Base-by-base conservation (phyloP, 2,329 filamentous ascomycete species). In the Aspergillus spinulosporus region DNA sequence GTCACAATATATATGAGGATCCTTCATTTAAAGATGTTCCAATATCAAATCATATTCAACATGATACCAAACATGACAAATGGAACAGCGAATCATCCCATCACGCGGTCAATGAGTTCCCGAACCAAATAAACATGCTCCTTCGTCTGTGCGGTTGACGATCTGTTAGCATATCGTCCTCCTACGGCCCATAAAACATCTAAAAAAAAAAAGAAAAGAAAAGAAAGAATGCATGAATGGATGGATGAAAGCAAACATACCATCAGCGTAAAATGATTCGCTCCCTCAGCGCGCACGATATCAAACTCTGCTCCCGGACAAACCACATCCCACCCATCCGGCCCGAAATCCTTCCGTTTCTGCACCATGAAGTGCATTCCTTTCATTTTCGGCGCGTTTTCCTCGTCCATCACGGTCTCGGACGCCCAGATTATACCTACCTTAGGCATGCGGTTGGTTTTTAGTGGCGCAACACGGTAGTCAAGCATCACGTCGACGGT, bases 401-500 rank as follows among this genome's bases (percentile, higher is more conserved):
- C 26, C 11, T 43, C 49, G 1, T 51, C 49, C 49, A 51, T 51
- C 7, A 51, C 49, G 2, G 49, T 51, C 14, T 42, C 39, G 3
- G 49, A 37, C n/a, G 49, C 49, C 49, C 49, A 51, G 14, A 51
- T 43, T 7, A 51, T 44, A 34, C 49, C 49, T 6, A 51, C 49
- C 49, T 42, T 51, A 9, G 49, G 49, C 49, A 51, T 51, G 2
- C 49, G 37, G 6, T 6, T 32, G 14, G 49, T 51, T 7, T 51
- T 51, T 5, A 51, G 49, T 11, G 49, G 49, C 5, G 37, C 49
- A 0, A 51, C 49, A 2, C 14, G n/a, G 14, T 51, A 51, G 37
- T 51, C 49, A 5, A 51, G 49, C 49, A 51, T 51, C 28, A 51
- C 49, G 15, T 51, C 49, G 37, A 51, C 49, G n/a, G 49, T 51